Conservation (phyloP, 2,329 filamentous ascomycete species). For the Thelonectria discophora region DNA sequence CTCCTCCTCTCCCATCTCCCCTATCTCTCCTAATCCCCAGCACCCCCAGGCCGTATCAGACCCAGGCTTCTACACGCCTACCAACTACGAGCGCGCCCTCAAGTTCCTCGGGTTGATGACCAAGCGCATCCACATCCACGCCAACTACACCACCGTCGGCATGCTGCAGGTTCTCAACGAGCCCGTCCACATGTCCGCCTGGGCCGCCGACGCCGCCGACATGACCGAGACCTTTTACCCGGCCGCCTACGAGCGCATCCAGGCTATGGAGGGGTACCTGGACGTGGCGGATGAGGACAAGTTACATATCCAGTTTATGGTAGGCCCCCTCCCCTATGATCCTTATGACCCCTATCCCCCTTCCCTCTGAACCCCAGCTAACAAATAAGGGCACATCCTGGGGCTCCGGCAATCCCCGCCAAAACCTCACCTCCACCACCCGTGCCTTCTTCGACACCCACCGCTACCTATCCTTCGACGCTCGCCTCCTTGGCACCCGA, state of each 20-base stretch:
- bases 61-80: conserved; percentile 63
- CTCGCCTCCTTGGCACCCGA: conserved; percentile 47
- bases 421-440: conserved; percentile 53
- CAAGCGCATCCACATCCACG: conserved; percentile 58
- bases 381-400: conserved; percentile 54
- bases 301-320: conserved; percentile 62
- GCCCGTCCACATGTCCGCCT: conserved; percentile 53
- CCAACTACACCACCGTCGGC: conserved; percentile 63
- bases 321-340: background rate
- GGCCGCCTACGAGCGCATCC: conserved; percentile 50
- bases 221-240: conserved; percentile 43
- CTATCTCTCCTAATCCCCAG: too few relatives aligned
- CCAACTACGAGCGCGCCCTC: conserved; percentile 64
- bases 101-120: conserved; percentile 65
- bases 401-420: conserved; percentile 63
- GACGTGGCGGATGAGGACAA: conserved; percentile 52
- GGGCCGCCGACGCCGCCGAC: conserved; percentile 34
- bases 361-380: background rate
- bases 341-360: too few relatives aligned
- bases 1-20: too few relatives aligned
- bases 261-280: conserved; percentile 56
- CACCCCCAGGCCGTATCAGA: conserved; percentile 11
- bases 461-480: conserved; percentile 66
- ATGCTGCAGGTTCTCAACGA: conserved; percentile 69
- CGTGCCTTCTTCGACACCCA: conserved; percentile 66